Percentiles rank a stretch among this genome's conserved stretches.
Evolutionary conservation across 176 grass and related monocot genomes (phyloP).

Genomic region (Microstegium vimineum): DNA sequence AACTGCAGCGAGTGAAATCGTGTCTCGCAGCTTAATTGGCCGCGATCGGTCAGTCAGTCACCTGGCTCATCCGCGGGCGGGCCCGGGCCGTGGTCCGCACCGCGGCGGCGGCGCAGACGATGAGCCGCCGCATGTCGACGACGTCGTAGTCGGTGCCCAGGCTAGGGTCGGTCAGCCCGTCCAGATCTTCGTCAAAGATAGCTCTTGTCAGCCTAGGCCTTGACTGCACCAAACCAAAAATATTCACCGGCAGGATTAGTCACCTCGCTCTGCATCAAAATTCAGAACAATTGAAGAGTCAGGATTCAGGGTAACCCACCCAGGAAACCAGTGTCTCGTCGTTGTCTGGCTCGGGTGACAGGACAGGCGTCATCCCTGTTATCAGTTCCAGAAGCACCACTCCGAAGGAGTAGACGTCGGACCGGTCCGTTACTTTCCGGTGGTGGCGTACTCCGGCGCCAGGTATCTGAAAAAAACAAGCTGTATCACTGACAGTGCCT

Average conservation of each 20-base stretch:
- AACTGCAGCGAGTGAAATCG: too few relatives aligned
- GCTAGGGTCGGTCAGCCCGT: conserved; percentile 47
- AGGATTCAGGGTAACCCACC: conserved; percentile 1
- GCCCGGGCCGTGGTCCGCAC: conserved; percentile 51
- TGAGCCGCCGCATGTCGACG: conserved; percentile 54
- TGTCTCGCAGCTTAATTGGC: too few relatives aligned
- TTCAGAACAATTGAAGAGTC: background rate
- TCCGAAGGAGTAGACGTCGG: conserved; percentile 65
- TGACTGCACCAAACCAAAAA: conserved; percentile 34
- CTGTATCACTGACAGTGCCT: background rate
- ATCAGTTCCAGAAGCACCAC: conserved; percentile 70
- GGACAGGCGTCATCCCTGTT: conserved; percentile 48
- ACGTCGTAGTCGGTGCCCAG: conserved; percentile 41
- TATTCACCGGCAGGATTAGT: background rate
- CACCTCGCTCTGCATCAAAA: background rate
- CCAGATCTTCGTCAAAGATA: conserved; percentile 5
- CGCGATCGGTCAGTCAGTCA: background rate
- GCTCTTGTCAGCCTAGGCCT: conserved; percentile 53
- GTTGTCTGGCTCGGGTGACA: conserved; percentile 25
- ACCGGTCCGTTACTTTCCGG: conserved; percentile 51
- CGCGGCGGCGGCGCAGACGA: conserved; percentile 64
- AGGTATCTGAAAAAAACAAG: conserved; percentile 37
- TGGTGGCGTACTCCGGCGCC: conserved; percentile 53
- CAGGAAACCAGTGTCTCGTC: conserved; percentile 45
- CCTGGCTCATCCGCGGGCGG: conserved; percentile 80